Percentiles rank a stretch among this genome's conserved stretches.
Conservation (phyloP, 2,329 filamentous ascomycete genomes). For the Ophiostoma australiae region DNA sequence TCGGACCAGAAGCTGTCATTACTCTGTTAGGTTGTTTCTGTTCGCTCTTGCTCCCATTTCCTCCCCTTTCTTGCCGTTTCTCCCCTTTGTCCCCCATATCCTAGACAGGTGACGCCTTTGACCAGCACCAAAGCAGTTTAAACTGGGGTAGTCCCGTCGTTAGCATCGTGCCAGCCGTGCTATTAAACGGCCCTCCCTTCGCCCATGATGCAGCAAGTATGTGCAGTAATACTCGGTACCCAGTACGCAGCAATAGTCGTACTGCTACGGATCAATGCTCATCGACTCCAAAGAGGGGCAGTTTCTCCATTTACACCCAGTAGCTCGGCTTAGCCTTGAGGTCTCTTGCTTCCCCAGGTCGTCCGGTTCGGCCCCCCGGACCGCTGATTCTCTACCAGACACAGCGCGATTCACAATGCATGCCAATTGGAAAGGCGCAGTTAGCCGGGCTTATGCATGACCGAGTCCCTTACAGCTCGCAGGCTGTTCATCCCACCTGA, state of each 20-base stretch:
- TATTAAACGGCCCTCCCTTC: not conserved
- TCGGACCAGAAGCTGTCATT: constrained; percentile 1
- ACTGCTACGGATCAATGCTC: not conserved
- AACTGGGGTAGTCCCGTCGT: constrained; percentile 5
- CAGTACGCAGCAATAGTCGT: too few species aligned
- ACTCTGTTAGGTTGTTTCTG: not conserved
- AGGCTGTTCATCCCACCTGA: constrained; percentile 1
- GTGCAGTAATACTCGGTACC: too few species aligned
- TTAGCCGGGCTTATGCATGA: not conserved
- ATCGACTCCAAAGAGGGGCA: not conserved
- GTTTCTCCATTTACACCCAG: not conserved
- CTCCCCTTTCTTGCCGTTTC: not conserved
- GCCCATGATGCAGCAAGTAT: not conserved
- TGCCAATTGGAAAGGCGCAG: not conserved
- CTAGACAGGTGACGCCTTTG: constrained; percentile 1
- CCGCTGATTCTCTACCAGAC: not conserved
- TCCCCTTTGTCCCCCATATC: not conserved
- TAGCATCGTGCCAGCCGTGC: not conserved
- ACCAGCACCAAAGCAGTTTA: not conserved
- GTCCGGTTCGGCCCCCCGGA: not conserved
- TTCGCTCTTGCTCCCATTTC: not conserved
- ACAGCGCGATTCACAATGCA: not conserved
- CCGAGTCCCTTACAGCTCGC: not conserved
- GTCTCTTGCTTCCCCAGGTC: not conserved
- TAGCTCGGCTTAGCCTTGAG: not conserved